Evolutionary conservation across 768 basidiomycete genomes (phyloP), one percentile per base, ranked within the genome.

Genomic region (Crucibulum laeve): DNA sequence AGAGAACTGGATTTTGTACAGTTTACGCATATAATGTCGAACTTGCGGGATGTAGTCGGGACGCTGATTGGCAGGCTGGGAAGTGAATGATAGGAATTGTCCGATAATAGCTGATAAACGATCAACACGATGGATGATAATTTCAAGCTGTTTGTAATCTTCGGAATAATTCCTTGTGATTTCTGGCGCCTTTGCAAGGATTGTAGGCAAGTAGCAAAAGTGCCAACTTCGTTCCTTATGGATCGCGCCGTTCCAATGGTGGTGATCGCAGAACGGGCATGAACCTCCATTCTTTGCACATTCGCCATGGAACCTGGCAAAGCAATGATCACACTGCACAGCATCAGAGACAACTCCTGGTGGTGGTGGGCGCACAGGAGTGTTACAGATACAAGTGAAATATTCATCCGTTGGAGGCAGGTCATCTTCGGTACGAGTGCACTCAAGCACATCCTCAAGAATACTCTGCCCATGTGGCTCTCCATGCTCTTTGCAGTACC

Each of bases 281-380:
- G 89, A 92, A 25, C 89, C 90, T n/a, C 89, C 89, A 50, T 85
- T 87, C 51, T 82, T 83, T 8, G 88, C 89, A 53, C 89, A 91
- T 38, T 81, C 74, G 4, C 87, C 88, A 48, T 92, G 89, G 64
- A 92, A 92, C 38, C 88, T 71, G 38, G 89, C 90, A 58, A 77
- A 87, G 49, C 89, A 92, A 53, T 91, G 88, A 56, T 92, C 89
- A 58, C 89, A 92, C 58, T 92, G 90, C 13, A 92, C 90, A 1
- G 90, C 89, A 57, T 91, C 88, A 0, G 90, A 90, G 22, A 76
- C 69, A 17, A 71, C 66, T 10, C 87, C 87, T 3, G 78, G 79
- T 3, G 81, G 80, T n/a, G 88, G 88, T 5, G 88, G 89, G 18
- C 80, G 80, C 33, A 92, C 89, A 6, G 90, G 79, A 8, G 64